Base-by-base conservation (phyloP, 495 filamentous ascomycete species). In the Lasiosphaeria miniovina region DNA sequence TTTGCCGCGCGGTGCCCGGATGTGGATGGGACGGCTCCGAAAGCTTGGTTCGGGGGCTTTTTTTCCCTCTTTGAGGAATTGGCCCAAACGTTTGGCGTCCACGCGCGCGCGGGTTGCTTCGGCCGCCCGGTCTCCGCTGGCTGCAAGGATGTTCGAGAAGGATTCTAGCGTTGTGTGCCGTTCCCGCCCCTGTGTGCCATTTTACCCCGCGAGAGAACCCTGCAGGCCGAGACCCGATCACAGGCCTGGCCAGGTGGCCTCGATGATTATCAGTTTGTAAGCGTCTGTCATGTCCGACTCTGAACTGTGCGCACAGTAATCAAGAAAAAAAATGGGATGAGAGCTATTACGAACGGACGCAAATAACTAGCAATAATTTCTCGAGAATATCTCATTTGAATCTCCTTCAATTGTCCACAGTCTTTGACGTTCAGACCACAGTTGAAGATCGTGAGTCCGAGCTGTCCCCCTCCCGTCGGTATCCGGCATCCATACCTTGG, bases 111-210 rank as follows among this genome's bases (percentile, higher is more conserved):
- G n/a, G n/a, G 8, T 41, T 41, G 12, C 8, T 7, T 41, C 7
- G 38, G 38, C 7, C 12, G 38, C 12, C 12, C 12, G 11, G 6
- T 1, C 8, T 5, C 43, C 43, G 43, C 43, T 11, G 12, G 12
- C 43, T 9, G 43, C 14, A 43, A 46, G 36, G 49, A 52, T 50
- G 61, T 70, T 70, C 68, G 59, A 64, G 65, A 68, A 70, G 49
- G 50, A 53, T 66, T 66, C 68, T 66, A 70, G 65, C 57, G 63
- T 35, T 41, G 24, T 24, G 24, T 2, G 24, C 2, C 24, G 24
- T 24, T 24, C 24, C 24, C 24, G 24, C 24, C 24, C 24, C 24
- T 24, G 24, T 50, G 32, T 14, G 38, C 55, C 55, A 50, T 59
- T 46, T n/a, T 46, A n/a, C 35, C 35, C 53, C 51, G 32, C 51